Evolutionary conservation across 2,329 filamentous ascomycete genomes (phyloP).

Genomic region (Aspergillus phoenicis): DNA sequence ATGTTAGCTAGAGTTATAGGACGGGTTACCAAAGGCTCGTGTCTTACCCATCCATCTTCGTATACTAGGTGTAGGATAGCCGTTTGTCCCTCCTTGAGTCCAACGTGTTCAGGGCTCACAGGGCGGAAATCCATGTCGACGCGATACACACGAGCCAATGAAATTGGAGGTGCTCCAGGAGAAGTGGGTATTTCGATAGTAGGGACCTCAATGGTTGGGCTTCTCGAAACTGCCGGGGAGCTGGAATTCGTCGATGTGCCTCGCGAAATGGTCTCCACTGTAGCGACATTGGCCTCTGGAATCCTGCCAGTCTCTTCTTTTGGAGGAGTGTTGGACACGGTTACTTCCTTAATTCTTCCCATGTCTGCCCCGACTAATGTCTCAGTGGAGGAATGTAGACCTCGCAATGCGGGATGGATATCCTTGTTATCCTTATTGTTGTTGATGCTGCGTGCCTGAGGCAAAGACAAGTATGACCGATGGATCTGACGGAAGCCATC

Average conservation of each 20-base stretch:
- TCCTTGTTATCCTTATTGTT: not conserved
- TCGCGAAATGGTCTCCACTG: not conserved
- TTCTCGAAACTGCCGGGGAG: not conserved
- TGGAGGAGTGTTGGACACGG: conserved; percentile 1
- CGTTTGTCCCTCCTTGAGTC: conserved; percentile 4
- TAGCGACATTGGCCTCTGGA: conserved; percentile 6
- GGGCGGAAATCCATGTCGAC: conserved; percentile 5
- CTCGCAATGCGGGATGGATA: not conserved
- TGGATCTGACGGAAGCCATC: conserved; percentile 1
- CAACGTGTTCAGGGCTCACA: conserved; percentile 6
- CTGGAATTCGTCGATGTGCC: not conserved
- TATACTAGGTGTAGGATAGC: conserved; percentile 7
- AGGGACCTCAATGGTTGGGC: not conserved
- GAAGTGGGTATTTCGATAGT: conserved; percentile 2
- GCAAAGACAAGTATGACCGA: not conserved
- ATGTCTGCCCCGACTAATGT: conserved; percentile 5
- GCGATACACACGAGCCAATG: conserved; percentile 1
- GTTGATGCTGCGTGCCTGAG: not conserved
- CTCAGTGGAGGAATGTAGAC: not conserved
- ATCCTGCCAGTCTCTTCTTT: not conserved
- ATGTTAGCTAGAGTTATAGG: not conserved
- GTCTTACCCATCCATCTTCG: conserved; percentile 10
- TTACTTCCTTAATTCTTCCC: conserved; percentile 1
- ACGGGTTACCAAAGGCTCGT: too few species aligned
- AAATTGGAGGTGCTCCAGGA: not conserved